phyloP scores from a whole-genome alignment of 495 filamentous ascomycete species.

The Thozetella sp. region DNA sequence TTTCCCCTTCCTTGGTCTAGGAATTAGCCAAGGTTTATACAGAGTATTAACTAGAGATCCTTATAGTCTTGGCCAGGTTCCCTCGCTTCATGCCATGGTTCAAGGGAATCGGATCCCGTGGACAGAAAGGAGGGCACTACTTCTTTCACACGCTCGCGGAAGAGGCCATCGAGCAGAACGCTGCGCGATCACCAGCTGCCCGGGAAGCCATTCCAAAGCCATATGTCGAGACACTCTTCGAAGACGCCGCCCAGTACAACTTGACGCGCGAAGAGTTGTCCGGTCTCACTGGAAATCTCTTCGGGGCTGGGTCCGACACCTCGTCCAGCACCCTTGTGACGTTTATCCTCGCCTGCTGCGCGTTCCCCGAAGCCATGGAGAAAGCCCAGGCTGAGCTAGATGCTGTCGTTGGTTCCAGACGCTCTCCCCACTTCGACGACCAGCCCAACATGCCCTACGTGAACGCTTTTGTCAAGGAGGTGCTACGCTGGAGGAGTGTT shows the following conservation, averaged over 20 bases:
- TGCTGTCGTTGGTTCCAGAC: conserved; percentile 50
- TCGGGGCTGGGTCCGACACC: conserved; percentile 69
- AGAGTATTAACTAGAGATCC: conserved; percentile 26
- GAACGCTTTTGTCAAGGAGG: conserved; percentile 63
- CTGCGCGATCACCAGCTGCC: conserved; percentile 35
- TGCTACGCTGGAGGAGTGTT: conserved; percentile 65
- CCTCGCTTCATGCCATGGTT: conserved; percentile 63
- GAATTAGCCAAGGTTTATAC: conserved; percentile 26
- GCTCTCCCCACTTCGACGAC: conserved; percentile 62
- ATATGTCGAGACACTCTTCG: conserved; percentile 25
- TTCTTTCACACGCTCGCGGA: conserved; percentile 61
- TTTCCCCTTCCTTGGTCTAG: background rate
- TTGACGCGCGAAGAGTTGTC: conserved; percentile 55
- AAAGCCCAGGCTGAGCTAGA: conserved; percentile 55
- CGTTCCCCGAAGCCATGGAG: conserved; percentile 48
- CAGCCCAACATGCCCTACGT: conserved; percentile 59
- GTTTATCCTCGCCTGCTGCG: conserved; percentile 62
- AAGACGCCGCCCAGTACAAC: conserved; percentile 22
- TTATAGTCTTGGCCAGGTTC: conserved; percentile 48
- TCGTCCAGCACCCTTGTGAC: conserved; percentile 65
- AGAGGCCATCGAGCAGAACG: conserved; percentile 49
- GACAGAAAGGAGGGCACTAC: conserved; percentile 41
- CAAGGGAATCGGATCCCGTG: conserved; percentile 51
- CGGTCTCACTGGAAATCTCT: conserved; percentile 60
- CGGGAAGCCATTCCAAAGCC: conserved; percentile 46